Conservation (phyloP, 306 rosid genomes). For the Urtica urens region DNA sequence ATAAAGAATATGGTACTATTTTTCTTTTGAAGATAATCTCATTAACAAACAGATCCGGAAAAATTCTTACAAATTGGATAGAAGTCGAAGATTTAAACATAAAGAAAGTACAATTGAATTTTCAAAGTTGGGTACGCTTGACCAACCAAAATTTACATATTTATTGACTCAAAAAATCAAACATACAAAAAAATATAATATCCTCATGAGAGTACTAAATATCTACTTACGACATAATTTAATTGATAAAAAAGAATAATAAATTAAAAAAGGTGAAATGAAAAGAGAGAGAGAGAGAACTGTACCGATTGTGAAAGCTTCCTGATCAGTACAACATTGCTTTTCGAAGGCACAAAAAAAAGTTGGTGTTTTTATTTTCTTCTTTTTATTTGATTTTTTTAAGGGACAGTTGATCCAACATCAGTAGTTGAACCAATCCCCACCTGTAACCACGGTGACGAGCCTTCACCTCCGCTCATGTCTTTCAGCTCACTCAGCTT, state of each 20-base stretch:
- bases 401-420: slow-evolving; percentile 41
- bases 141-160: not conserved
- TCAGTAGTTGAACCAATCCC: slow-evolving; percentile 74
- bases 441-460: slow-evolving; percentile 88
- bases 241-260: slow-evolving; percentile 1
- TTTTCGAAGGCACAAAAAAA: not conserved
- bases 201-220: not conserved
- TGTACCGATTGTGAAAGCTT: too few species aligned
- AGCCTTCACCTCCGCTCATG: slow-evolving; percentile 43
- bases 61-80: too few species aligned
- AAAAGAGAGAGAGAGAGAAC: not conserved
- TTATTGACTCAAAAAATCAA: not conserved
- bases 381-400: not conserved
- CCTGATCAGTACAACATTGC: not conserved
- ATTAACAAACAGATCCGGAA: too few species aligned
- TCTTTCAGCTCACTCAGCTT: slow-evolving; percentile 85
- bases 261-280: not conserved
- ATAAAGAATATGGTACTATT: too few species aligned
- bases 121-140: not conserved
- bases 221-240: slow-evolving; percentile 39
- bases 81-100: too few species aligned
- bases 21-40: too few species aligned
- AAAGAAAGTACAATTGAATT: too few species aligned
- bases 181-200: not conserved
- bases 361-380: slow-evolving; percentile 1